Base-by-base conservation (phyloP, 2,329 filamentous ascomycete species). In the Alternaria consortialis region DNA sequence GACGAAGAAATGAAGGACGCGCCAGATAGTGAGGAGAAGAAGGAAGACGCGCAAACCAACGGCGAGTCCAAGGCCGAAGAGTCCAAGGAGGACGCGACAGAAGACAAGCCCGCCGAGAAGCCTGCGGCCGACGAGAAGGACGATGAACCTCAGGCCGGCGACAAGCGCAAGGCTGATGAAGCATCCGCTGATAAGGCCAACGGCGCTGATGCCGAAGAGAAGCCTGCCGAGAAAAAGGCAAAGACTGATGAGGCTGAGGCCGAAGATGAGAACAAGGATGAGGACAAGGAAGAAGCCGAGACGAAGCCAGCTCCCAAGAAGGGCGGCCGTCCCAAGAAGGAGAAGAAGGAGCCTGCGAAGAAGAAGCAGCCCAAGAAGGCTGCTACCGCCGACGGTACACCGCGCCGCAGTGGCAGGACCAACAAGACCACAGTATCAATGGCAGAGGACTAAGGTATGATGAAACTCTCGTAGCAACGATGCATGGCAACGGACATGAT, bases 311-410 rank as follows among this genome's bases (percentile, higher is more conserved):
- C 58, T 7, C 31, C 47, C 17, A 76, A 77, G 56, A 73, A 73
- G 51, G 75, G 74, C 51, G 81, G 81, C 42, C 76, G 80, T 43
- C 80, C 81, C 32, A 81, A 73, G 66, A 74, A 74, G 54, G 75
- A 78, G 44, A 77, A 81, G 74, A 81, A 80, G 58, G 76, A 81
- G 48, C 70, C 77, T 31, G 73, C 65, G 15, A 71, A 72, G 68
- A 83, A 84, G 76, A 80, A 77, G 65, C 72, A 79, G 67, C 79
- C 82, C 31, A 84, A 84, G 80, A 80, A 80, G 68, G 81, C 83
- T 34, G 82, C 83, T 11, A 84, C 83, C 31, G 82, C 79, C 52
- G 77, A 80, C 56, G 82, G 83, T 43, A 77, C 83, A 74, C 82
- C 82, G 29, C 73, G 83, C 58, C 80, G 83, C 55, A 83, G 81